Evolutionary conservation across 1,284 basidiomycete species (phyloP), one percentile per base, ranked within the genome.

Genomic region (Athelia sp.): DNA sequence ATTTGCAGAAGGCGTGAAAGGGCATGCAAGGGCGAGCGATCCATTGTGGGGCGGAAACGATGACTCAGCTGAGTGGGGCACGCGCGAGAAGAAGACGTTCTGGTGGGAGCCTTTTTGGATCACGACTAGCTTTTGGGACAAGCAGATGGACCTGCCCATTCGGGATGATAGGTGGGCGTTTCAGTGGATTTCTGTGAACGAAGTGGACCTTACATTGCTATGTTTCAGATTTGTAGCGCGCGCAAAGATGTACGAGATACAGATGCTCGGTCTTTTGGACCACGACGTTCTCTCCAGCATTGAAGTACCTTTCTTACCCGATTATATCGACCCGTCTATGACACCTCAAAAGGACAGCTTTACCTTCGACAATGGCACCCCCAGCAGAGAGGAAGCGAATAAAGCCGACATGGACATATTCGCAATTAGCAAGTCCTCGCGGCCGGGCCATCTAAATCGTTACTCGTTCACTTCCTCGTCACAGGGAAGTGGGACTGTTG

Each of bases 171-270:
- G 93, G 77, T 87, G 53, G 50, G 69, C 62, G 29, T 18, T 21
- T 52, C 36, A 14, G 15, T 47, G 19, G 29, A 38, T 52, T 45
- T 53, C 22, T 40, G 45, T n/a, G n/a, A n/a, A n/a, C n/a, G n/a
- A n/a, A n/a, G n/a, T n/a, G n/a, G n/a, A n/a, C 15, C 6, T n/a
- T n/a, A 8, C 6, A 17, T 17, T 17, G 6, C 4, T 8, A 8
- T n/a, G 6, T 18, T 22, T 3, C 54, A 90, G 88, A 55, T 98
- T 97, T 62, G 76, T 97, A 22, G 86, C 92, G 2, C 82, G 93
- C 38, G 92, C 90, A 34, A 92, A 90, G 68, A 95, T 97, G 91
- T 89, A 92, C 58, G 89, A 95, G 62, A 93, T 96, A 43, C 89
- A 96, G 62, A 94, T 92, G 89, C 77, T 96, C 8, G 93, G 93